Evolutionary conservation across 306 rosid genomes (phyloP).

Genomic region (Dryas drummondii): DNA sequence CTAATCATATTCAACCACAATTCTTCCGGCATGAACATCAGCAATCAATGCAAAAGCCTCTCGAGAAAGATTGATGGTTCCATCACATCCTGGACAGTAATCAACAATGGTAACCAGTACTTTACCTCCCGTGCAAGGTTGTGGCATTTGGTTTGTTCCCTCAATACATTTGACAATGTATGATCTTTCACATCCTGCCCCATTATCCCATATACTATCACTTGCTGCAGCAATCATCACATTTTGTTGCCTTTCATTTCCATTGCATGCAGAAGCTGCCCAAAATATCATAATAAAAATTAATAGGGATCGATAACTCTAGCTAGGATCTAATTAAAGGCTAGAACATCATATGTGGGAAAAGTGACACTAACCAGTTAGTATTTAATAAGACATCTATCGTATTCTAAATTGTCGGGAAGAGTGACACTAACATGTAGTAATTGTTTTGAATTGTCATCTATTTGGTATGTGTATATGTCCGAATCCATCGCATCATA

Average conservation of each 20-base stretch:
- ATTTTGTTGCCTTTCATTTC: not conserved
- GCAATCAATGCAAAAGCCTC: not conserved
- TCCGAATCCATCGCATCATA: no score
- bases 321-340: no score
- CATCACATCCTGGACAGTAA: not conserved
- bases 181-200: constrained; percentile 1
- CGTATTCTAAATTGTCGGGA: no score
- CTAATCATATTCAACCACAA: not conserved
- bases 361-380: no score
- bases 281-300: no score
- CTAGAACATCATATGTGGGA: no score
- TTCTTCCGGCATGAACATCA: not conserved
- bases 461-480: no score
- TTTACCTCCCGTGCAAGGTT: not conserved
- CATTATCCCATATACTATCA: not conserved
- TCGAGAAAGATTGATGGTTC: constrained; percentile 2
- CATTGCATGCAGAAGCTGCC: constrained; percentile 6
- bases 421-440: no score
- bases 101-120: not conserved
- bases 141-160: not conserved
- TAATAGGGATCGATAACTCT: no score
- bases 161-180: not conserved
- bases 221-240: not conserved
- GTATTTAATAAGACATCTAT: no score
- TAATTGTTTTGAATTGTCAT: no score